Evolutionary conservation across 176 grass and related monocot genomes (phyloP).

Genomic region (Secale cereale): DNA sequence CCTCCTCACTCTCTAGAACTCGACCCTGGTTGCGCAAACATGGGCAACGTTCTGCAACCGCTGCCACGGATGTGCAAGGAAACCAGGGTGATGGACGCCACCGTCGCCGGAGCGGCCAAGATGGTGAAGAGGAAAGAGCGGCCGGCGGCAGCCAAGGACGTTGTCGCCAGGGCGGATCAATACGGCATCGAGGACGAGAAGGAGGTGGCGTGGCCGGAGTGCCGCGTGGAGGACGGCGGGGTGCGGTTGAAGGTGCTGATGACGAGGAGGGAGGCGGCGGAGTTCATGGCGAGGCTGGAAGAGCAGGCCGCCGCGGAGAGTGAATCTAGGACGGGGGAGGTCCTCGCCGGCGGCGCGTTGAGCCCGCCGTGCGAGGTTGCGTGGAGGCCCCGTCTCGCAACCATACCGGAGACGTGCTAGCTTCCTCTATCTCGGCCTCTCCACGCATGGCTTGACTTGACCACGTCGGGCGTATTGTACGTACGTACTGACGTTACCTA

Average conservation of each 20-base stretch:
- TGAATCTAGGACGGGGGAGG: neutral
- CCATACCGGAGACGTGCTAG: conserved; percentile 13
- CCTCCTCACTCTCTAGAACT: neutral
- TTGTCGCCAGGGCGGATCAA: too few species aligned
- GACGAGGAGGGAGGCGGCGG: conserved; percentile 51
- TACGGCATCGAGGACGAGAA: neutral
- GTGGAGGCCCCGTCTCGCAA: conserved; percentile 33
- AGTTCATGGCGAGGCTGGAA: too few species aligned
- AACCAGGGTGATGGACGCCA: neutral
- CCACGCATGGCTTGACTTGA: too few species aligned
- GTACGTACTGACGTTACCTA: too few species aligned
- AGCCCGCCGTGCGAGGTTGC: conserved; percentile 28
- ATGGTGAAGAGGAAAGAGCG: neutral
- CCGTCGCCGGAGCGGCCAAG: neutral
- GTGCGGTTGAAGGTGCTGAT: conserved; percentile 52
- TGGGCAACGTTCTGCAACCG: conserved; percentile 40
- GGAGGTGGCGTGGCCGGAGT: conserved; percentile 2
- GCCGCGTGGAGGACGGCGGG: neutral
- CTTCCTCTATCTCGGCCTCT: too few species aligned
- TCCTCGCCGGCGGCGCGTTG: neutral
- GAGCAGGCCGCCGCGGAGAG: neutral
- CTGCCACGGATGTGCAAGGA: conserved; percentile 22
- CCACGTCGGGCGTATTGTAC: too few species aligned
- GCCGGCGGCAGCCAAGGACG: neutral
- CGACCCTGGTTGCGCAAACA: neutral